Percentiles rank a stretch among this genome's conserved stretches.
These are phyloP conservation scores for Macaranga tanarius DNA, from an alignment of 441 rosid genomes.

Conservation along the genomic window DNA sequence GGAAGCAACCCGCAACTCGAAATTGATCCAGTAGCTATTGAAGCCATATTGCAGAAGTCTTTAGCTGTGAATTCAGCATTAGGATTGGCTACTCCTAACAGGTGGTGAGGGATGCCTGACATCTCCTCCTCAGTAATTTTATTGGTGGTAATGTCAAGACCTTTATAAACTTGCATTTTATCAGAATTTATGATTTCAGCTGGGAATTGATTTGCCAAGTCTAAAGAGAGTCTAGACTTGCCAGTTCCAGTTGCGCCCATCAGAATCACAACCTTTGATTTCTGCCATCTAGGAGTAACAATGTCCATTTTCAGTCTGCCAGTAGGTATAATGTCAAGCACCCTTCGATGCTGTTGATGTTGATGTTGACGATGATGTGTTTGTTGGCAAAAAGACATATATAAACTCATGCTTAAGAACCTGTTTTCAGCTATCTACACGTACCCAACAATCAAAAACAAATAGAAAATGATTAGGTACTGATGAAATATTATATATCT, in stretches of 20 bases:
- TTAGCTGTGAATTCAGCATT: constrained; percentile 48
- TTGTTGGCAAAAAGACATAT: constrained; percentile 40
- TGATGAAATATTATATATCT: background rate
- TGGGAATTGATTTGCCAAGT: constrained; percentile 51
- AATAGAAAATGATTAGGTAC: background rate
- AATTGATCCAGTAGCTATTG: constrained; percentile 38
- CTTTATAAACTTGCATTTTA: constrained; percentile 66
- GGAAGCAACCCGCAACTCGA: constrained; percentile 43
- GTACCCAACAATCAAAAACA: no score
- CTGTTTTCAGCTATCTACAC: background rate
- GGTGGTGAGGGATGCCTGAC: constrained; percentile 64
- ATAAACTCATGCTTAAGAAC: constrained; percentile 20
- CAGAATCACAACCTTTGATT: constrained; percentile 52
- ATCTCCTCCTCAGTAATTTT: constrained; percentile 59
- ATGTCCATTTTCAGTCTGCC: constrained; percentile 35
- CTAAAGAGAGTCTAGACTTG: constrained; percentile 66
- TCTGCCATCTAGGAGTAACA: constrained; percentile 36
- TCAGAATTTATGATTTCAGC: constrained; percentile 77
- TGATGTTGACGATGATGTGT: constrained; percentile 17
- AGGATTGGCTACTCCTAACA: constrained; percentile 52
- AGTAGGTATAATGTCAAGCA: constrained; percentile 29
- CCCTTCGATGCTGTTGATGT: constrained; percentile 13
- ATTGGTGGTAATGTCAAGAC: constrained; percentile 65
- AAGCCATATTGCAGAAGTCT: constrained; percentile 48
- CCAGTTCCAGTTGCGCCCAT: constrained; percentile 85